Evolutionary conservation across 192 early-diverging fungal species (phyloP).

Genomic region (Dispira parvispora): DNA sequence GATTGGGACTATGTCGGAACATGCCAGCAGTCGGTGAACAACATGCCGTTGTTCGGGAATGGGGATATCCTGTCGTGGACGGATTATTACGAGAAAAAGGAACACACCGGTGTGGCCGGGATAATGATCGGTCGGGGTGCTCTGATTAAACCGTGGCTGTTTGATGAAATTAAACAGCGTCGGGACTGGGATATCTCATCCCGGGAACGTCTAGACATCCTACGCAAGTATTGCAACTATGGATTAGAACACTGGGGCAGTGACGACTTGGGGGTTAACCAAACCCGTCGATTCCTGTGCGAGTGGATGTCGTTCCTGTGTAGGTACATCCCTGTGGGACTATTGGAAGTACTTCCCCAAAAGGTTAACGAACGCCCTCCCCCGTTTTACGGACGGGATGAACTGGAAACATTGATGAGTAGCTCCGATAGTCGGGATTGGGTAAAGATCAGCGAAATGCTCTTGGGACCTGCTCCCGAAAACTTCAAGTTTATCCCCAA

Average conservation of each 20-base stretch:
- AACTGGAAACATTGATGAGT: conserved; percentile 90
- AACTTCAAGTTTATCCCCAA: conserved; percentile 86
- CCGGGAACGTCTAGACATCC: conserved; percentile 76
- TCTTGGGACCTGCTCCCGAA: conserved; percentile 77
- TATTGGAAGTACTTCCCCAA: conserved; percentile 86
- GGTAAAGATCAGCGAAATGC: conserved; percentile 83
- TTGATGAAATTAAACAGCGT: conserved; percentile 77
- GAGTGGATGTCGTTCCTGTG: conserved; percentile 64
- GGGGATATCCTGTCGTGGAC: conserved; percentile 73
- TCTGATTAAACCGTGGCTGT: conserved; percentile 96
- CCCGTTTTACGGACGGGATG: conserved; percentile 66
- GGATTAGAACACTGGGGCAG: conserved; percentile 96
- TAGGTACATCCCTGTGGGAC: conserved; percentile 77
- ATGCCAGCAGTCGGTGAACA: conserved; percentile 24
- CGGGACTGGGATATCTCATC: conserved; percentile 83
- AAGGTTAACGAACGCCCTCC: conserved; percentile 84
- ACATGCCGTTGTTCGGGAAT: conserved; percentile 38
- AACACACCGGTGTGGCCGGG: conserved; percentile 51
- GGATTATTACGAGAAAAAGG: conserved; percentile 60
- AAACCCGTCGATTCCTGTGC: conserved; percentile 58
- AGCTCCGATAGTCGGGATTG: conserved; percentile 63
- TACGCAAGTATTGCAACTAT: conserved; percentile 60
- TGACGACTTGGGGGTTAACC: conserved; percentile 72
- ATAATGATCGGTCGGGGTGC: conserved; percentile 88
- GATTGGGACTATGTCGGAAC: conserved; percentile 84